phyloP scores from a whole-genome alignment of 192 early-diverging fungal genomes.

The Thamnidium elegans region DNA sequence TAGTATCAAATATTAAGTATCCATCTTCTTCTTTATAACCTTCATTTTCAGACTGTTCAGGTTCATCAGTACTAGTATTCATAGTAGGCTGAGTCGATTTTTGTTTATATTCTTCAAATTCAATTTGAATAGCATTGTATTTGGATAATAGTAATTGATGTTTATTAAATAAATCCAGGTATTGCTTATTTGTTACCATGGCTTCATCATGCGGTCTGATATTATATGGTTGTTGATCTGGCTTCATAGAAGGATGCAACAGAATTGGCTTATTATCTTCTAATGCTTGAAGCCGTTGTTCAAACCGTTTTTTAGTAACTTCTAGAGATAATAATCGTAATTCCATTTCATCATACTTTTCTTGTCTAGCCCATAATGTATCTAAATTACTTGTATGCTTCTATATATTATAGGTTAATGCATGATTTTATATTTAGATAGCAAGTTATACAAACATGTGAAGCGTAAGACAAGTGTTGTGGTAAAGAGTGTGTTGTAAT shows the following conservation, averaged over 20 bases:
- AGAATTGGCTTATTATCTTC: background rate
- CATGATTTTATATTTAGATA: too few species aligned
- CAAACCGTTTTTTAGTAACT: slow-evolving; percentile 5
- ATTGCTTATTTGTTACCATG: background rate
- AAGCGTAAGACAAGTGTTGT: too few species aligned
- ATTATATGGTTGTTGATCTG: background rate
- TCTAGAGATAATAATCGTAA: slow-evolving; percentile 6
- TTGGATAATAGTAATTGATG: background rate
- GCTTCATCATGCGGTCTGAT: background rate
- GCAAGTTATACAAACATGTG: too few species aligned
- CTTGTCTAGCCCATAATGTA: slow-evolving; percentile 10
- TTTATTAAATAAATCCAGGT: background rate
- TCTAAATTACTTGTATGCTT: too few species aligned
- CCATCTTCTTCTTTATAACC: slow-evolving; percentile 20
- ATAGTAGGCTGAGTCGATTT: background rate
- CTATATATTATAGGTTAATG: too few species aligned
- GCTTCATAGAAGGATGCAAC: background rate
- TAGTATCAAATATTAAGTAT: slow-evolving; percentile 18
- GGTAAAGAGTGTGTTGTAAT: too few species aligned
- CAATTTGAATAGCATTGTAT: background rate
- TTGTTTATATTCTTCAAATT: background rate
- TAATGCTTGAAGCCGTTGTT: slow-evolving; percentile 9
- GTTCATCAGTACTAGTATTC: background rate
- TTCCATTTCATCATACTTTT: background rate
- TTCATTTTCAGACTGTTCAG: too few species aligned